Percentiles rank a stretch among this genome's conserved stretches.
phyloP scores from a whole-genome alignment of 1,284 basidiomycete genomes.

The Papiliotrema flavescens region DNA sequence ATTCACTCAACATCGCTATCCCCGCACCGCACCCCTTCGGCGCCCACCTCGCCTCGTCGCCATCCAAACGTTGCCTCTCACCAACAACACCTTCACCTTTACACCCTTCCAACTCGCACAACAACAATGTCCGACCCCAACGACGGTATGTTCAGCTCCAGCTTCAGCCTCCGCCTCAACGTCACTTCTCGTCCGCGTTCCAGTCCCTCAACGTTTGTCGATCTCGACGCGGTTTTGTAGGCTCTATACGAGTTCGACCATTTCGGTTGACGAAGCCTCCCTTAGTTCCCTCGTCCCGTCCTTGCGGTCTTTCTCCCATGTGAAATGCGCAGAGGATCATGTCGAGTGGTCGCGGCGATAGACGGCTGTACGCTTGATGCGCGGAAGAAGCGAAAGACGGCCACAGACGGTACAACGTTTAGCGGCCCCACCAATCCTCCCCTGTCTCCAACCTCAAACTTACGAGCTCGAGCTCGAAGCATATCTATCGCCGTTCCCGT shows the following conservation, averaged over 20 bases:
- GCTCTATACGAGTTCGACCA: neutral
- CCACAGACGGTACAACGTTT: no score
- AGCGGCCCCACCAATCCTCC: neutral
- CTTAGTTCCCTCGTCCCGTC: neutral
- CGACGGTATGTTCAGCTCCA: conserved; percentile 45
- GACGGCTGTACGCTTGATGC: no score
- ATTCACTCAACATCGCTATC: neutral
- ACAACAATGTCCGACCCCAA: conserved; percentile 47
- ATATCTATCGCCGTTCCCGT: neutral
- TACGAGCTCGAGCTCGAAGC: neutral
- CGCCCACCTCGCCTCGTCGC: neutral
- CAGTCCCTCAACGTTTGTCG: neutral
- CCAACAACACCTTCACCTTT: neutral
- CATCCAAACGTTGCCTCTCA: conserved; percentile 1
- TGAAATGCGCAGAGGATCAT: no score
- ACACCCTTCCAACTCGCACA: neutral
- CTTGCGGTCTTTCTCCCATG: no score
- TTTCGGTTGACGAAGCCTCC: neutral
- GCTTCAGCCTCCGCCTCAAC: conserved; percentile 8
- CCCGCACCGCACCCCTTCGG: no score
- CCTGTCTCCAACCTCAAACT: neutral
- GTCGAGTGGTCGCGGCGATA: no score
- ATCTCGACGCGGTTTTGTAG: neutral
- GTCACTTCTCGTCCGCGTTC: conserved; percentile 1
- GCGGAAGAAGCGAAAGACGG: no score